phyloP scores from a whole-genome alignment of 371 early-diverging fungal genomes.

The Mortierella sp. region DNA sequence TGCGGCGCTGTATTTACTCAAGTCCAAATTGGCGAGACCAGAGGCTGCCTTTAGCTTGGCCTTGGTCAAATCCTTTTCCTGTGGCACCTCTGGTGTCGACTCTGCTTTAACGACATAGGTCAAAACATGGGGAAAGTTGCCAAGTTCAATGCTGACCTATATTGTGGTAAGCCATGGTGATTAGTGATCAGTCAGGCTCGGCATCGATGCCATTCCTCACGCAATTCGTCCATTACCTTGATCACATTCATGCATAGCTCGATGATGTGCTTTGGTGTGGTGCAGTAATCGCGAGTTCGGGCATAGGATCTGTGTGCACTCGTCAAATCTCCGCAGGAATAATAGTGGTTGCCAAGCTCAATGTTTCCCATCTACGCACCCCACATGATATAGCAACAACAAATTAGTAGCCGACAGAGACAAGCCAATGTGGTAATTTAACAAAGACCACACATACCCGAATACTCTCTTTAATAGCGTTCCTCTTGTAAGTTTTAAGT shows the following conservation, averaged over 20 bases:
- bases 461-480: constrained; percentile 84
- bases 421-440: not conserved
- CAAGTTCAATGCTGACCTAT: constrained; percentile 75
- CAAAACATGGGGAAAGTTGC: constrained; percentile 77
- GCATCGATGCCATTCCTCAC: not conserved
- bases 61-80: constrained; percentile 67
- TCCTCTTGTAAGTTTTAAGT: constrained; percentile 78
- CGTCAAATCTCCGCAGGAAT: constrained; percentile 75
- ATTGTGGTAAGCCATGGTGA: not conserved
- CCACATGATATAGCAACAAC: not conserved
- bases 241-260: constrained; percentile 88
- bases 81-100: constrained; percentile 68
- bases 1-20: constrained; percentile 68
- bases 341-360: constrained; percentile 83
- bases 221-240: constrained; percentile 61
- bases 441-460: constrained; percentile 64
- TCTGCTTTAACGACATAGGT: constrained; percentile 84
- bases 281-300: constrained; percentile 83
- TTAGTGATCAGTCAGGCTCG: not conserved
- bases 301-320: constrained; percentile 78
- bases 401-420: not conserved
- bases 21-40: constrained; percentile 75
- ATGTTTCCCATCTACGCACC: constrained; percentile 74
- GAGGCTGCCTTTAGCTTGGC: constrained; percentile 78
- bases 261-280: constrained; percentile 77